Evolutionary conservation across 345 rosid species (phyloP).

Genomic region (Murraya koenigii): DNA sequence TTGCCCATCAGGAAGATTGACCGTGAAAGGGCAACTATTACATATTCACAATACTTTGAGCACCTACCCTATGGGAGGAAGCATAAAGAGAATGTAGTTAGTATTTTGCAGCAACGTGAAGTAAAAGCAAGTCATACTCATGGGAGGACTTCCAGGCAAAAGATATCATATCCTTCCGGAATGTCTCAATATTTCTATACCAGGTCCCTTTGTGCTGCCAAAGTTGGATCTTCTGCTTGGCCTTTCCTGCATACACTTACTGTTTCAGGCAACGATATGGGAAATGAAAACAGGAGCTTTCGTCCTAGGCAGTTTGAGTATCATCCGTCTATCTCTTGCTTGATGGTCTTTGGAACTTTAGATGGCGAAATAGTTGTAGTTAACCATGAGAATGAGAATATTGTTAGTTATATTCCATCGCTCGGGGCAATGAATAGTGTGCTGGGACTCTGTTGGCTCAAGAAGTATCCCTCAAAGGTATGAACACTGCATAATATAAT

Average conservation of each 20-base stretch:
- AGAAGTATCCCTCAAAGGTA: slow-evolving; percentile 78
- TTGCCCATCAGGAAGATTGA: slow-evolving; percentile 65
- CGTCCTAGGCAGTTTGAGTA: slow-evolving; percentile 98
- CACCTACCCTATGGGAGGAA: slow-evolving; percentile 68
- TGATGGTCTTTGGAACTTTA: slow-evolving; percentile 89
- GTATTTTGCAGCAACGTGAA: slow-evolving; percentile 73
- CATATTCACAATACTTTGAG: slow-evolving; percentile 66
- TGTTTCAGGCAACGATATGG: slow-evolving; percentile 36
- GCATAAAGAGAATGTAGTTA: slow-evolving; percentile 65
- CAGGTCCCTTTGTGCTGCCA: slow-evolving; percentile 87
- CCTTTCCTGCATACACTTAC: slow-evolving; percentile 73
- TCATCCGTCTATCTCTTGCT: slow-evolving; percentile 70
- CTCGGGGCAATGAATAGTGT: slow-evolving; percentile 74
- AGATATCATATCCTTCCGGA: slow-evolving; percentile 31
- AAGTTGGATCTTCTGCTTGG: slow-evolving; percentile 79
- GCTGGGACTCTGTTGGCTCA: slow-evolving; percentile 98
- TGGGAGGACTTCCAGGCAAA: slow-evolving; percentile 23
- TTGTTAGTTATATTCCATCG: slow-evolving; percentile 69
- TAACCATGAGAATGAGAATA: slow-evolving; percentile 82
- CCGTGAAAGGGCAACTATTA: slow-evolving; percentile 57
- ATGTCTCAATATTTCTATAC: slow-evolving; percentile 56
- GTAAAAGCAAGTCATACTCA: slow-evolving; percentile 42
- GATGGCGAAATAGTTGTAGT: slow-evolving; percentile 91
- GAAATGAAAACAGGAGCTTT: slow-evolving; percentile 43
- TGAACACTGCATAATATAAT: slow-evolving; percentile 7